Evolutionary conservation across 768 basidiomycete genomes (phyloP).

Genomic region (Boletus subcaerulescens): DNA sequence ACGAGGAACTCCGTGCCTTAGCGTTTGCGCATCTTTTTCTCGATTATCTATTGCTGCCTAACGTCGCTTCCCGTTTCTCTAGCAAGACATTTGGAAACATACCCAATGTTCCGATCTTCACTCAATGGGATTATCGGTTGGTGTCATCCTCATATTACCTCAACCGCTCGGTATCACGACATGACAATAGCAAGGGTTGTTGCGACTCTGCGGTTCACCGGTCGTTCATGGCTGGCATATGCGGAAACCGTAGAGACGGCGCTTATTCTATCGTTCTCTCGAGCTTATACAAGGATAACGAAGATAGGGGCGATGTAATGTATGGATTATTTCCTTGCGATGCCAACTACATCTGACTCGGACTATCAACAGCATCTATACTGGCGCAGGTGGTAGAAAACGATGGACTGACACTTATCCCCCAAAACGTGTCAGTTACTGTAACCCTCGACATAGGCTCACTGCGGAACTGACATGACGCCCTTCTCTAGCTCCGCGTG

Average conservation of each 20-base stretch:
- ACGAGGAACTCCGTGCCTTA: neutral
- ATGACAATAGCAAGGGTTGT: constrained; percentile 5
- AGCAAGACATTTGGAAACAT: constrained; percentile 27
- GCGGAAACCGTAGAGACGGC: constrained; percentile 11
- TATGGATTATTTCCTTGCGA: constrained; percentile 5
- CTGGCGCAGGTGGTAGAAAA: constrained; percentile 25
- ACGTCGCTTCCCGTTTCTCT: neutral
- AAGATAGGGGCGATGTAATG: constrained; percentile 28
- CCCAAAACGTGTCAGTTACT: constrained; percentile 21
- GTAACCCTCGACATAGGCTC: neutral
- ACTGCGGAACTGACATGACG: neutral
- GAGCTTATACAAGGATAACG: constrained; percentile 19
- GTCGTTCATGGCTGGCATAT: constrained; percentile 13
- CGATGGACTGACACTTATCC: constrained; percentile 4
- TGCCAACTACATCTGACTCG: neutral
- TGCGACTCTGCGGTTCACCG: constrained; percentile 20
- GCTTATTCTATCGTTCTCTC: constrained; percentile 22
- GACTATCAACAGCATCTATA: constrained; percentile 23
- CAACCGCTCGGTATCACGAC: neutral
- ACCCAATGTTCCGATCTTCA: constrained; percentile 22
- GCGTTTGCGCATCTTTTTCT: neutral
- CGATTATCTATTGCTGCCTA: neutral
- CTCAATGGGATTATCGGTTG: constrained; percentile 18
- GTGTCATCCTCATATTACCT: neutral
- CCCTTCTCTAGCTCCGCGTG: constrained; percentile 5